Evolutionary conservation across 352 stramenopile genomes (phyloP), one percentile per base, ranked within the genome.

Genomic region (Elongisporangium prolatum): DNA sequence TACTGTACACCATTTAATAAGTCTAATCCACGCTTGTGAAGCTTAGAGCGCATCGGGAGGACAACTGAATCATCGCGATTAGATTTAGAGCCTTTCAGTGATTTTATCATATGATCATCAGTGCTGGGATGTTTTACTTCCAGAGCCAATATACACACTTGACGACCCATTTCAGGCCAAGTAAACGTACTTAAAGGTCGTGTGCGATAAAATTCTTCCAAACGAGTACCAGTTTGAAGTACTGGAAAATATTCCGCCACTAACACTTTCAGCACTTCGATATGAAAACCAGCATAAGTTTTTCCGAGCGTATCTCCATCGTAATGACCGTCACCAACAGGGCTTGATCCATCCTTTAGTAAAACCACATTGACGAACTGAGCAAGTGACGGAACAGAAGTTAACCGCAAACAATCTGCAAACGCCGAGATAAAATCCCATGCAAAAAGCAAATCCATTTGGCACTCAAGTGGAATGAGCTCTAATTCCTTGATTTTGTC

Each of bases 341-440:
- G 68, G 50, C 64, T 84, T 52, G 74, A 81, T 8, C 61, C 67
- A 28, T 86, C 78, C 22, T 48, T 67, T 13, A 88, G 56, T 14
- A 59, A 70, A 49, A 90, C 24, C 24, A 92, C 68, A 37, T 74
- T 67, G 4, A 80, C 71, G 52, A 92, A 90, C 0, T 71, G 37
- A 6, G 54, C 56, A 28, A 92, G 68, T 13, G 83, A 86, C 5
- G 83, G 80, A 5, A 85, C 56, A 10, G 54, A 52, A 7, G 74
- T 72, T 38, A 88, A 55, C 25, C 74, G 72, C 16, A 92, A 66
- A 20, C 72, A 78, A 60, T 92, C 77, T 3, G 80, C 75, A 57
- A 92, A 92, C 6, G 78, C 88, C 11, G 80, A 86, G 48, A 92
- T 70, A 18, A 86, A 80, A 59, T 92, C 83, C 83, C 83, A 92